phyloP scores from a whole-genome alignment of 805 yeast genomes.

The Lachancea meyersii region DNA sequence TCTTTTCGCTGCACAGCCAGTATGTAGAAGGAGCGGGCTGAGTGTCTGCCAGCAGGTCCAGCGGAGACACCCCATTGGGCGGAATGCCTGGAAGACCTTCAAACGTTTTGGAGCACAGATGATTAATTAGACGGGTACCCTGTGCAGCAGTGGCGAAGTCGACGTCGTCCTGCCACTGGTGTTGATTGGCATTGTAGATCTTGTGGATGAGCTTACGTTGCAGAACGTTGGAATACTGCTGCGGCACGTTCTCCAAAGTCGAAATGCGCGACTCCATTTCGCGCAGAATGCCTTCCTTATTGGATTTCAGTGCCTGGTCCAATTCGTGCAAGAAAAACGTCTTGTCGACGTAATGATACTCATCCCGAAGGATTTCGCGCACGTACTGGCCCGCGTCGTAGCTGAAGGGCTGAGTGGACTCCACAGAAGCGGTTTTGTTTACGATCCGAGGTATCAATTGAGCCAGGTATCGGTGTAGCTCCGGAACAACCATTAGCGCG shows the following conservation, averaged over 20 bases:
- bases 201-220: slow-evolving; percentile 25
- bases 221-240: slow-evolving; percentile 24
- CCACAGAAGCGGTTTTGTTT: slow-evolving; percentile 1
- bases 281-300: slow-evolving; percentile 24
- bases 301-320: slow-evolving; percentile 22
- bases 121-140: slow-evolving; percentile 36
- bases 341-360: slow-evolving; percentile 29
- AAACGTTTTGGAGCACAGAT: slow-evolving; percentile 33
- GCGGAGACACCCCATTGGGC: slow-evolving; percentile 25
- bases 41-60: slow-evolving; percentile 23
- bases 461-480: slow-evolving; percentile 23
- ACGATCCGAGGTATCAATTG: slow-evolving; percentile 13
- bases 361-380: slow-evolving; percentile 27
- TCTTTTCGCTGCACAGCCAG: slow-evolving; percentile 26
- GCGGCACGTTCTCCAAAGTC: slow-evolving; percentile 11
- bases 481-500: slow-evolving; percentile 27
- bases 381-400: slow-evolving; percentile 28
- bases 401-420: slow-evolving; percentile 10
- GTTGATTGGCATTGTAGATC: slow-evolving; percentile 30
- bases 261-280: slow-evolving; percentile 17
- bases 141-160: slow-evolving; percentile 32
- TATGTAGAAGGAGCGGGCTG: slow-evolving; percentile 22
- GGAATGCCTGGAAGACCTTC: slow-evolving; percentile 10
- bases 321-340: slow-evolving; percentile 24
- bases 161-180: slow-evolving; percentile 32